Evolutionary conservation across 2,329 filamentous ascomycete species (phyloP).

Genomic region (Phaeosphaeriaceae sp.): DNA sequence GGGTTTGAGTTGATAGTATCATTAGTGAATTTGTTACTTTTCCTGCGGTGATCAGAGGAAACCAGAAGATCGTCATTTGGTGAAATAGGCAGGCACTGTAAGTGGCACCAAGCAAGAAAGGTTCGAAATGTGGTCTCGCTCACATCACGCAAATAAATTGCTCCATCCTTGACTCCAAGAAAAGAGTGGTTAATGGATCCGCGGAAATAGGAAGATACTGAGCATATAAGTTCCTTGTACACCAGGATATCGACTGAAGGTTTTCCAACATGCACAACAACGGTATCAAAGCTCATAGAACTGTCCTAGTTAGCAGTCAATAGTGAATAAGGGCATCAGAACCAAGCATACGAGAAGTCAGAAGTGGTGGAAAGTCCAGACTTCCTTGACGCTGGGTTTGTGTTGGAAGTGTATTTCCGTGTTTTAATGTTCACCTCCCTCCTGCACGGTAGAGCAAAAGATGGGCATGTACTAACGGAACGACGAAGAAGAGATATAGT

Average conservation of each 20-base stretch:
- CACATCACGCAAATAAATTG: conserved; percentile 4
- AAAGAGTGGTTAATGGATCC: conserved; percentile 12
- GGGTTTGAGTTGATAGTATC: neutral
- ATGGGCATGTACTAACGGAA: neutral
- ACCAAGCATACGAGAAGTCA: neutral
- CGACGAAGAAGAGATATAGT: neutral
- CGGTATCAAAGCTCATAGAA: conserved; percentile 14
- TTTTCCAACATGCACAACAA: conserved; percentile 13
- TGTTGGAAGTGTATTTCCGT: neutral
- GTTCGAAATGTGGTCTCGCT: conserved; percentile 5
- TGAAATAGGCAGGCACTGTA: conserved; percentile 3
- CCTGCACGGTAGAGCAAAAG: neutral
- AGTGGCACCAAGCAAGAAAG: conserved; percentile 5
- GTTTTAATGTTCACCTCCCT: neutral
- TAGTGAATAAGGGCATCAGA: neutral
- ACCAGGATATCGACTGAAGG: conserved; percentile 5
- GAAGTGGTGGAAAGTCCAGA: neutral
- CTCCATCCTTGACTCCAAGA: conserved; percentile 9
- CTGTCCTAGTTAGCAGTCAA: conserved; percentile 1
- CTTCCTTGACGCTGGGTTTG: neutral
- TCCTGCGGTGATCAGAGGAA: neutral
- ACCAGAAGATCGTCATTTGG: neutral
- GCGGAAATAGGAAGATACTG: conserved; percentile 12
- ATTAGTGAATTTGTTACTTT: neutral
- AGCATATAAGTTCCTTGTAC: conserved; percentile 15